Evolutionary conservation across 176 grass and related monocot species (phyloP).

Genomic region (Musa schizocarpa): DNA sequence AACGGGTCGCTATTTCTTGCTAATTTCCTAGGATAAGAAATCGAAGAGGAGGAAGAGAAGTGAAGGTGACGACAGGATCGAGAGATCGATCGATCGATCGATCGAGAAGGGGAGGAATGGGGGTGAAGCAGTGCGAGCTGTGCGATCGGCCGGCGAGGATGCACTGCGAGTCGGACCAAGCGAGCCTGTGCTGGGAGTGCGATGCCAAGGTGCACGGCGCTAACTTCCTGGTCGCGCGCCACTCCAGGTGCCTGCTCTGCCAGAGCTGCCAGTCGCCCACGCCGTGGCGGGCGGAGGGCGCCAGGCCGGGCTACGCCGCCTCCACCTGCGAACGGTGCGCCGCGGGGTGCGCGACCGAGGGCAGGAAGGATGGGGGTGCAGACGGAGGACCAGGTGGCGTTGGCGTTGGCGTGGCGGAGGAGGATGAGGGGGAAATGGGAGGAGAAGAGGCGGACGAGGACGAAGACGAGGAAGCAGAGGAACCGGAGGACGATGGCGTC

Average conservation of each 20-base stretch:
- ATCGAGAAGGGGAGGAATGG: neutral
- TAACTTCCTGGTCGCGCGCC: constrained; percentile 68
- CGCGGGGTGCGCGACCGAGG: neutral
- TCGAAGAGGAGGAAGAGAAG: too few relatives aligned
- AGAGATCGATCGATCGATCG: neutral
- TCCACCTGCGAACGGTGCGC: neutral
- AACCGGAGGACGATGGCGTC: neutral
- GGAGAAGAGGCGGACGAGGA: constrained; percentile 1
- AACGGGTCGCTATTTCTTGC: too few relatives aligned
- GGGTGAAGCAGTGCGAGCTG: constrained; percentile 28
- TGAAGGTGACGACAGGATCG: neutral
- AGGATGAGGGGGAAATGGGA: neutral
- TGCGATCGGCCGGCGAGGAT: constrained; percentile 38
- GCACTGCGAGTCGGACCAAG: constrained; percentile 67
- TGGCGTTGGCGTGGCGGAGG: neutral
- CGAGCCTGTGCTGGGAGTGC: constrained; percentile 52
- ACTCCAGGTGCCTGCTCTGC: constrained; percentile 2
- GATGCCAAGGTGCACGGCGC: constrained; percentile 69
- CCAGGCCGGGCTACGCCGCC: neutral
- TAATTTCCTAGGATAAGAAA: too few relatives aligned
- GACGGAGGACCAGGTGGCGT: neutral
- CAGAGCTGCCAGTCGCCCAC: neutral
- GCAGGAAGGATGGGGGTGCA: neutral
- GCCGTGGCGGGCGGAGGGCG: constrained; percentile 25
- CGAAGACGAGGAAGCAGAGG: neutral